These are phyloP conservation scores for Neltuma alba DNA, from an alignment of 306 rosid species.

Conservation along the genomic window DNA sequence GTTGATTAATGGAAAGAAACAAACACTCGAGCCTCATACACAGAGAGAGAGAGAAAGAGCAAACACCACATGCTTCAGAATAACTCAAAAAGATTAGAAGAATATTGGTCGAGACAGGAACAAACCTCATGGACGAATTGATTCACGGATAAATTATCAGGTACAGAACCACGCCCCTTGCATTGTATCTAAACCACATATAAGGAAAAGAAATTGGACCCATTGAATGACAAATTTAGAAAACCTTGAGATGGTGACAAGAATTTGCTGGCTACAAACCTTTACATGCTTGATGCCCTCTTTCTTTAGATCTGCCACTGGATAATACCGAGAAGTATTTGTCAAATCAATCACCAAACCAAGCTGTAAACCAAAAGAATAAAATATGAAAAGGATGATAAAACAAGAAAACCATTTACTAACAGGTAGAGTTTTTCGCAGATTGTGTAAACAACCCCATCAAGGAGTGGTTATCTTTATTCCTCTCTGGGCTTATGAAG, in stretches of 20 bases:
- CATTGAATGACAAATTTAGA: constrained; percentile 12
- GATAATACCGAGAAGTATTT: constrained; percentile 88
- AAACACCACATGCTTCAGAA: constrained; percentile 29
- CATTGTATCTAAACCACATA: constrained; percentile 79
- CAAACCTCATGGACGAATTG: constrained; percentile 92
- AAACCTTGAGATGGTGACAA: constrained; percentile 23
- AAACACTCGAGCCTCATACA: neutral
- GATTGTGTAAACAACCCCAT: constrained; percentile 11
- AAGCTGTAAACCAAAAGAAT: constrained; percentile 69
- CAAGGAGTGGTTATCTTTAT: neutral
- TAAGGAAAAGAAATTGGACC: constrained; percentile 26
- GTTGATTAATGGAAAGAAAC: constrained; percentile 10
- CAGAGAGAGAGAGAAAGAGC: constrained; percentile 21
- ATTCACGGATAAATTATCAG: constrained; percentile 86
- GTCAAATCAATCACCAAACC: constrained; percentile 99
- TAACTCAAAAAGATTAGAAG: constrained; percentile 26
- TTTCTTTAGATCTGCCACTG: constrained; percentile 77
- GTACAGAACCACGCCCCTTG: constrained; percentile 93
- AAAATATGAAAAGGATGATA: constrained; percentile 28
- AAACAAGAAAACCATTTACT: neutral
- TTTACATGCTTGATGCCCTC: constrained; percentile 97
- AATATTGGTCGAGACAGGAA: constrained; percentile 37
- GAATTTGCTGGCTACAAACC: constrained; percentile 51
- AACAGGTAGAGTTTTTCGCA: constrained; percentile 2
- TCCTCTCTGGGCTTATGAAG: neutral